phyloP scores from a whole-genome alignment of 257 asterid genomes.

The Forsythia suspensa region DNA sequence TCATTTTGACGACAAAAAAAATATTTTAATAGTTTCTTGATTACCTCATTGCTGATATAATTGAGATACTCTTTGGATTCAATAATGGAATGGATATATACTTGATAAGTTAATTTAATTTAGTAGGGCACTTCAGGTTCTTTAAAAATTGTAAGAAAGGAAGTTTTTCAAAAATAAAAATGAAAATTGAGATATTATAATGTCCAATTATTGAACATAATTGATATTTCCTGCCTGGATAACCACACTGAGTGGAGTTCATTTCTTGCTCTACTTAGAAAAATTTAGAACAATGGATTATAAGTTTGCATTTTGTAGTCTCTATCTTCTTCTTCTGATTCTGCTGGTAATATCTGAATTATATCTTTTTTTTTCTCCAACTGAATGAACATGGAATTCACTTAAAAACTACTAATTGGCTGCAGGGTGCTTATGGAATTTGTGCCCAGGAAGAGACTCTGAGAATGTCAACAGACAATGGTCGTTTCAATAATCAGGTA shows the following conservation, averaged over 20 bases:
- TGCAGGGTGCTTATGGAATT: slow-evolving; percentile 41
- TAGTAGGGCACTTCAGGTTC: neutral
- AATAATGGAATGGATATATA: neutral
- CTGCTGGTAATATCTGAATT: slow-evolving; percentile 34
- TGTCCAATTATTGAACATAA: slow-evolving; percentile 14
- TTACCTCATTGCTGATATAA: slow-evolving; percentile 6
- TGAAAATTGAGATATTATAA: neutral
- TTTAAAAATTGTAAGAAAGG: neutral
- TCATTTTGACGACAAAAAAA: neutral
- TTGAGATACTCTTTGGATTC: neutral
- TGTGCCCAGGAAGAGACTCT: slow-evolving; percentile 13
- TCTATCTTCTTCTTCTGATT: slow-evolving; percentile 40
- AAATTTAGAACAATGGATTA: slow-evolving; percentile 28
- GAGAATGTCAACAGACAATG: neutral
- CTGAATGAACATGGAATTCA: neutral
- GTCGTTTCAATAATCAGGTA: slow-evolving; percentile 3
- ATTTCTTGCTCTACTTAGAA: neutral
- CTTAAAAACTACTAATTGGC: neutral
- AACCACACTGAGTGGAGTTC: neutral
- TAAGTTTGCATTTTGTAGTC: slow-evolving; percentile 29
- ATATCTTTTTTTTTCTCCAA: neutral
- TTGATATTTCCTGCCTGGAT: neutral
- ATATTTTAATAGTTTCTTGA: neutral
- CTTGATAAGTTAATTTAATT: neutral
- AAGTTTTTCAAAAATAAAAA: neutral